A percentile compares a stretch with the other conserved stretches of the same genome.
Conservation (phyloP, 768 basidiomycete genomes). For the Phaeotremella skinneri region DNA sequence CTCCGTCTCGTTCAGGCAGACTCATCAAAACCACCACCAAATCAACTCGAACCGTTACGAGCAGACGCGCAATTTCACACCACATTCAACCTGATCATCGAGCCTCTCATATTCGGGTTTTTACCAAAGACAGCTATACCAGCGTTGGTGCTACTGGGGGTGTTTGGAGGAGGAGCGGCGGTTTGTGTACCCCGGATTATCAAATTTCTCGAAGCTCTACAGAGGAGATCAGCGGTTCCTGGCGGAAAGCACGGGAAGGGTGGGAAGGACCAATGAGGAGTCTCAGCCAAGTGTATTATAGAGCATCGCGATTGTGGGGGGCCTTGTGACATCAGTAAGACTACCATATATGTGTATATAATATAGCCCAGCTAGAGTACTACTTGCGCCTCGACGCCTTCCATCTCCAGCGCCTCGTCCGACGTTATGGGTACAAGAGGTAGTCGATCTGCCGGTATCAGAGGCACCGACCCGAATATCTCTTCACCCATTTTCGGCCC, state of each 20-base stretch:
- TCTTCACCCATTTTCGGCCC: neutral
- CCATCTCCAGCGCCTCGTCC: conserved; percentile 34
- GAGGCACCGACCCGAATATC: neutral
- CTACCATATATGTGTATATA: too few species aligned
- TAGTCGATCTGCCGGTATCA: neutral
- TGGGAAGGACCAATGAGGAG: neutral
- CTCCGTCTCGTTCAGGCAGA: neutral
- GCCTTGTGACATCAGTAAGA: too few species aligned
- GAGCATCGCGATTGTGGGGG: too few species aligned
- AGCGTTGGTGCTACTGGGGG: conserved; percentile 17
- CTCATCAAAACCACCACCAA: too few species aligned
- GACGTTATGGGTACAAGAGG: conserved; percentile 7
- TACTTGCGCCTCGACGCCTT: conserved; percentile 36
- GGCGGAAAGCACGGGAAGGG: neutral
- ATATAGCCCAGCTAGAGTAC: conserved; percentile 25
- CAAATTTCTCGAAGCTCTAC: conserved; percentile 7
- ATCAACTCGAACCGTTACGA: neutral
- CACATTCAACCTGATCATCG: conserved; percentile 15
- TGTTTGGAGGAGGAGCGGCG: conserved; percentile 12
- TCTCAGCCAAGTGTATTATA: too few species aligned
- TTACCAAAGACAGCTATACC: conserved; percentile 33
- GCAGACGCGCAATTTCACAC: conserved; percentile 5
- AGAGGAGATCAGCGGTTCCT: neutral
- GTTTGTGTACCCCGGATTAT: conserved; percentile 21
- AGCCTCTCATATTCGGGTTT: conserved; percentile 29